Base-by-base conservation (phyloP, 2,329 filamentous ascomycete genomes). In the Magnaporthiopsis poae region DNA sequence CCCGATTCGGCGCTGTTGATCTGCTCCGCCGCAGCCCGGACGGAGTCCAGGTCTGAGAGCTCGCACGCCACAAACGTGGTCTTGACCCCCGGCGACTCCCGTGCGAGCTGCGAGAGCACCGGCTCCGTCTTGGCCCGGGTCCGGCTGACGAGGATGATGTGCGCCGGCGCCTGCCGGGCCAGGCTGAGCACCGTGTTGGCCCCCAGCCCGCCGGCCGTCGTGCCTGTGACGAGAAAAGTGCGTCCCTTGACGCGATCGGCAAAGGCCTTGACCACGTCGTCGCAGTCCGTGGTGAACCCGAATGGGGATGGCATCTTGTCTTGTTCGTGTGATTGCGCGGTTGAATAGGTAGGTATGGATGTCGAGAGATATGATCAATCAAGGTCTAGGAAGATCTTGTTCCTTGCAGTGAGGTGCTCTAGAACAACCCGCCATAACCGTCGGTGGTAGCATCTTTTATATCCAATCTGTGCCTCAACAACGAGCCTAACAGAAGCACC, bases 1-100 rank as follows among this genome's bases (percentile, higher is more conserved):
- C 75, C 73, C 13, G 70, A 31, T 7, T 31, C 64, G 70, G 75
- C 76, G n/a, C 72, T 71, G 0, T 75, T 72, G 11, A 77, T 60
- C 56, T 72, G 68, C 11, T 71, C 72, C 0, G 77, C 80, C 0
- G 77, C 76, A 4, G 71, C 71, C 31, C 77, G 74, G 27, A 80
- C 75, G 4, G 76, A 72, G 18, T 70, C 69, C 66, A 77, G 75
- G 63, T 71, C 75, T 12, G 72, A 73, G 12, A 81, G 75, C 67
- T 81, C 77, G 4, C 81, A 68, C 27, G 68, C 65, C 3, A 80
- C 56, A 25, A 60, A 60, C 29, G 31, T 69, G 29, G 72, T 25
- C 39, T 66, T 59, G 33, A 70, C 66, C 15, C 63, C 63, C 35
- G 62, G 36, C 15, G 63, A 59, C n/a, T 56, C 60, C 18, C 46